phyloP scores from a whole-genome alignment of 2,329 filamentous ascomycete genomes.

The Neobulgaria alba region DNA sequence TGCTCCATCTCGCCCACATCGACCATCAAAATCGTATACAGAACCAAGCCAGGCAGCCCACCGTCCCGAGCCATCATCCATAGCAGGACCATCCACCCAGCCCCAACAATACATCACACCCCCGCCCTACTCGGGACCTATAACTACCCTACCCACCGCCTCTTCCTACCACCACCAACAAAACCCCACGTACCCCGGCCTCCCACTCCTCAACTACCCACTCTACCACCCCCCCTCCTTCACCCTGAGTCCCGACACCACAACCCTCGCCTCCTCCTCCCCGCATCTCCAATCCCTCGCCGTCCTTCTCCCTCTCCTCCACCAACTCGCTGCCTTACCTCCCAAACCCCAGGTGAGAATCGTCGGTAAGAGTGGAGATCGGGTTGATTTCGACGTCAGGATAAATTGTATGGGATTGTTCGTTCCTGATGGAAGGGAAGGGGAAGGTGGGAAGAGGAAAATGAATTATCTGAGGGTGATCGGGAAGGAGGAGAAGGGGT shows the following conservation, averaged over 20 bases:
- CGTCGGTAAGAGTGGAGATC: conserved; percentile 33
- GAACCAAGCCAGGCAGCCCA: conserved; percentile 15
- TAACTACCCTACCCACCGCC: conserved; percentile 6
- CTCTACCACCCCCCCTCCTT: conserved; percentile 43
- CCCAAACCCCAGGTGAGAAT: conserved; percentile 47
- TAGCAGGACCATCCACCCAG: conserved; percentile 6
- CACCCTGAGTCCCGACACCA: conserved; percentile 40
- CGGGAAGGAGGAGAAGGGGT: conserved; percentile 39
- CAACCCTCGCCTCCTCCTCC: conserved; percentile 38
- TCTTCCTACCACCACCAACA: background rate
- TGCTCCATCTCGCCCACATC: too few species aligned
- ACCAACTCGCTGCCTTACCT: conserved; percentile 41
- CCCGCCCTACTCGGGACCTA: conserved; percentile 23
- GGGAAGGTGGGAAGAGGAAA: conserved; percentile 22
- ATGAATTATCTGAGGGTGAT: conserved; percentile 48
- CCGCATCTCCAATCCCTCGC: conserved; percentile 40
- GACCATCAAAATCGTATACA: conserved; percentile 12
- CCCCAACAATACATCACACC: conserved; percentile 16
- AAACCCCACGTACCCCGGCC: conserved; percentile 12
- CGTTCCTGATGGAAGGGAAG: conserved; percentile 38
- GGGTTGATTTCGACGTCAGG: conserved; percentile 44
- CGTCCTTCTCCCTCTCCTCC: conserved; percentile 39
- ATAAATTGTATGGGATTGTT: conserved; percentile 47
- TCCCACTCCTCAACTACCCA: conserved; percentile 22
- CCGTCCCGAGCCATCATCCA: conserved; percentile 9